Base-by-base conservation (phyloP, 2,329 filamentous ascomycete genomes). In the Alternaria arborescens region DNA sequence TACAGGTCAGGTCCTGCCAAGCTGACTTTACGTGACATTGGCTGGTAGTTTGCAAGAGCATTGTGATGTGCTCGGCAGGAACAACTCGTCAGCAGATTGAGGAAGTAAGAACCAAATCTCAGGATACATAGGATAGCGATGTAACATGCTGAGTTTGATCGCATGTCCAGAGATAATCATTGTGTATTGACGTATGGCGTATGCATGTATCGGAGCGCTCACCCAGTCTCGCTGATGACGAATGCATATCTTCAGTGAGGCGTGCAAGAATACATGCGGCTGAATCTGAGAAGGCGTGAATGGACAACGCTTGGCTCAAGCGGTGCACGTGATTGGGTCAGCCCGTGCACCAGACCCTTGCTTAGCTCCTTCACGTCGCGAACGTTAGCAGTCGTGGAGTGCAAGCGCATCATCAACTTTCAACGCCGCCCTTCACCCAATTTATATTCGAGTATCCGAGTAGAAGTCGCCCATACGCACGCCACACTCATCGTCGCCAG, bases 351-450 rank as follows among this genome's bases (percentile, higher is more conserved):
- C 32, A 32, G n/a, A 60, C 50, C 61, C 61, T 60, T 63, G 61
- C 54, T 53, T 63, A 63, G 61, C 61, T 57, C 61, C 60, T 61
- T 63, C 57, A 66, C 58, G 62, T 65, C 64, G 66, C 66, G 64
- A 52, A 58, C 55, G 18, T 50, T 52, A 60, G 44, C 43, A 59
- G 36, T 44, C 41, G 42, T 54, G 32, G 34, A 53, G 30, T 52
- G 56, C 55, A 62, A 46, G 51, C 40, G 58, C 53, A 55, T 36
- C 52, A 32, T 32, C 43, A 34, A 47, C 32, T 34, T 48, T 22
- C 60, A 40, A 44, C 55, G 46, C 43, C 32, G 57, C 52, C 46
- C 40, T 60, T 53, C 47, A 57, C 42, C 43, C 26, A 36, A 41
- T 50, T 28, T 34, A 18, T 14, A 36, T 28, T 32, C 47, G 40